Base-by-base conservation (phyloP, 148 eudicot species). In the Silene uniflora region DNA sequence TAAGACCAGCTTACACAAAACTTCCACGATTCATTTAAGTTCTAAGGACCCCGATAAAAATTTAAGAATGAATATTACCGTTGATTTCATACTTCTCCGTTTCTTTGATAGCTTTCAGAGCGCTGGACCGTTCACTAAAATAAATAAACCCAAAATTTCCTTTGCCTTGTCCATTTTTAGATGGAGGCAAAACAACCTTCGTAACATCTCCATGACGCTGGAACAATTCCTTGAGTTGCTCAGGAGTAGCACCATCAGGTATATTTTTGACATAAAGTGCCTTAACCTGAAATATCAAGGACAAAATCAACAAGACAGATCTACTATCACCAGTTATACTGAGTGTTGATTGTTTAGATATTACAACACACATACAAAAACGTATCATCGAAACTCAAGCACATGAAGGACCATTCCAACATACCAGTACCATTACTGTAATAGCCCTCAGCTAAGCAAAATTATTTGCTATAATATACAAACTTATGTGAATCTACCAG, bases 221-320 rank as follows among this genome's bases (percentile, higher is more conserved):
- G 81, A 95, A 95, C 9, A 95, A 77, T 76, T 95, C 92, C 86
- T 92, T 95, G 74, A 95, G 73, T 77, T 87, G 92, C 67, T 95
- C 98, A 77, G 88, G 82, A 24, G 96, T 77, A 19, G 96, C 86
- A 84, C 77, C 87, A 70, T 92, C 97, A 10, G 98, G 98, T 82
- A 95, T 90, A 78, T 92, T 95, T 84, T 95, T 95, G 79, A 95
- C 92, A 86, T 95, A 95, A 23, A 95, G 93, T 75, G 97, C 98
- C 85, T 95, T 95, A 17, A 95, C 98, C 98, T 95, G 88, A 78
- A 73, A 70, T 75, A 69, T 60, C 67, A 75, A 80, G 76, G 46
- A 69, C 67, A 80, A 6, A 7, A 10, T 73, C 29, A 62, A 29
- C 25, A 32, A 22, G 21, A 54, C 4, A 16, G 5, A 16, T 7